phyloP scores from a whole-genome alignment of 306 rosid genomes.

The Dryas drummondii region DNA sequence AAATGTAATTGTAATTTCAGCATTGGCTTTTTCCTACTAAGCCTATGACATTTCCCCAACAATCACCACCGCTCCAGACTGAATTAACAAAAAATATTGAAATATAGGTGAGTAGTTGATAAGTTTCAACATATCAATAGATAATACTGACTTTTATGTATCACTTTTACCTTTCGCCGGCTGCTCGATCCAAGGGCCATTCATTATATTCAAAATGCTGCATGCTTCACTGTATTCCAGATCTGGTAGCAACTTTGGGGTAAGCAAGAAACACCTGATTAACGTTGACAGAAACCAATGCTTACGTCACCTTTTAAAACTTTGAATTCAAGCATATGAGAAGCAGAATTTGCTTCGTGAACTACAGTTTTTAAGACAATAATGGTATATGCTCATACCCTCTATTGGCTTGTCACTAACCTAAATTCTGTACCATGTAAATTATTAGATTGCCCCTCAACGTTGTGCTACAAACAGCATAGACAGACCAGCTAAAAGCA shows the following conservation, averaged over 20 bases:
- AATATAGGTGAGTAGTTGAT: not conserved
- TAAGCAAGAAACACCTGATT: constrained; percentile 89
- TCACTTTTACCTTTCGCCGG: constrained; percentile 56
- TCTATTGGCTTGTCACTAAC: not conserved
- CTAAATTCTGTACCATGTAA: not conserved
- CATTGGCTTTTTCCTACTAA: constrained; percentile 42
- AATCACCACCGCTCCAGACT: constrained; percentile 85
- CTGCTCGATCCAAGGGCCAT: constrained; percentile 82
- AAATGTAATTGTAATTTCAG: constrained; percentile 15
- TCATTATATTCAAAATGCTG: constrained; percentile 81
- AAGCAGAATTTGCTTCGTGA: not conserved
- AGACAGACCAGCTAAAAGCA: not conserved
- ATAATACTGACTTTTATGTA: not conserved
- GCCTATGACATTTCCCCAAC: constrained; percentile 61
- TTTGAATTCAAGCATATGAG: not conserved
- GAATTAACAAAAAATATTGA: constrained; percentile 20
- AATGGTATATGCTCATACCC: not conserved
- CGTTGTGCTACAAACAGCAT: not conserved
- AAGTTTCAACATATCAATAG: not conserved
- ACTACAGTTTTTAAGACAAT: not conserved
- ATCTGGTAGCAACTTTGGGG: constrained; percentile 87
- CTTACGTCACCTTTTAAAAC: constrained; percentile 10
- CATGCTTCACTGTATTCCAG: constrained; percentile 90
- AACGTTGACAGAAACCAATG: constrained; percentile 17
- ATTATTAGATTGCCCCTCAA: not conserved